Conservation (phyloP, 2,329 filamentous ascomycete genomes). For the Albifimbria verrucaria region DNA sequence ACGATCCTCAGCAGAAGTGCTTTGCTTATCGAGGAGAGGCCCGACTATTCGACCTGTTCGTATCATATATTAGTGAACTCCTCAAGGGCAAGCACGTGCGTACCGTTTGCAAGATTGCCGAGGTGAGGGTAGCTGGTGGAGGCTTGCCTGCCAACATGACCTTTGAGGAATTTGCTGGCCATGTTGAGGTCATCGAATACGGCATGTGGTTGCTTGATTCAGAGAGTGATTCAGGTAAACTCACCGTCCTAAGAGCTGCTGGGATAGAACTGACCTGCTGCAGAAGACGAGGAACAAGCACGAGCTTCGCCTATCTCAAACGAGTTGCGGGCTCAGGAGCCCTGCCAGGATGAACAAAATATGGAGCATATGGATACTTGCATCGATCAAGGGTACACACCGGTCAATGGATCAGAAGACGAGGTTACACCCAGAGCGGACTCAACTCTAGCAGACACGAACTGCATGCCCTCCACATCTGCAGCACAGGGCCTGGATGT, state of each 20-base stretch:
- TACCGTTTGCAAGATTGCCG: conserved; percentile 10
- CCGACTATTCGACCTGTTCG: conserved; percentile 14
- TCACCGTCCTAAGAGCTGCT: neutral
- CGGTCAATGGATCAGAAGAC: no score
- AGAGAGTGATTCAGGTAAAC: conserved; percentile 7
- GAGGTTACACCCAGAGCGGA: no score
- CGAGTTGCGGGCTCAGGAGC: no score
- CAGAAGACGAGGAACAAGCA: no score
- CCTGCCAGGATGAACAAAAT: no score
- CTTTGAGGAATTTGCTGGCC: conserved; percentile 17
- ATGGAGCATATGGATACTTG: no score
- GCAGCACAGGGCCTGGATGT: no score
- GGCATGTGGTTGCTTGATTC: conserved; percentile 16
- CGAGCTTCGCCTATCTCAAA: no score
- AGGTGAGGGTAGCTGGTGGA: conserved; percentile 13
- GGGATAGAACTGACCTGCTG: no score
- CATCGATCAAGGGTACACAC: no score
- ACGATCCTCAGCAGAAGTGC: conserved; percentile 11
- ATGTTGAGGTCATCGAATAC: conserved; percentile 22
- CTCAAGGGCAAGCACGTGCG: conserved; percentile 4
- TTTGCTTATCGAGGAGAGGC: conserved; percentile 18
- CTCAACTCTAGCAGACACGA: no score
- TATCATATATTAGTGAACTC: conserved; percentile 11
- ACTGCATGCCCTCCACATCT: no score
- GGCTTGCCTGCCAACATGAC: conserved; percentile 16